Evolutionary conservation across 169 alveolate genomes (phyloP).

Genomic region (Plasmodium reichenowi): DNA sequence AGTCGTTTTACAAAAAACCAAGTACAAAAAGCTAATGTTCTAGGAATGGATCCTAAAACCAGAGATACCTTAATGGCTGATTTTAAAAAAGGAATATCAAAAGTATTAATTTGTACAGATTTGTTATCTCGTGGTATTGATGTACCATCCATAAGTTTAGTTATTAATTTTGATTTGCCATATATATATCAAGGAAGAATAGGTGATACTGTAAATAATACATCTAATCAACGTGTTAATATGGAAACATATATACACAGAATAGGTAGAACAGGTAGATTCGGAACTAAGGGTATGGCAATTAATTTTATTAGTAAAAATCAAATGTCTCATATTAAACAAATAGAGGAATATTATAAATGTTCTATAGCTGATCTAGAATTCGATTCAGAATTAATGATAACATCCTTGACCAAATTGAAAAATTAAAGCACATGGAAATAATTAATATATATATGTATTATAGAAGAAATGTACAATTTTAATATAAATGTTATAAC

Average conservation of each 20-base stretch:
- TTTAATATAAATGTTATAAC: no score
- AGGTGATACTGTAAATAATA: slow-evolving; percentile 9
- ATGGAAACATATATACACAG: slow-evolving; percentile 96
- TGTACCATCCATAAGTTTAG: slow-evolving; percentile 96
- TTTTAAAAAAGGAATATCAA: slow-evolving; percentile 95
- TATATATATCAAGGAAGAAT: slow-evolving; percentile 82
- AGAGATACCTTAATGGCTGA: slow-evolving; percentile 97
- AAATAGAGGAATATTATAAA: slow-evolving; percentile 82
- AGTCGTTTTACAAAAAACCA: slow-evolving; percentile 72
- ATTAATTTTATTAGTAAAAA: slow-evolving; percentile 87
- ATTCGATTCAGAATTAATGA: slow-evolving; percentile 72
- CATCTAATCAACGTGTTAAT: slow-evolving; percentile 7
- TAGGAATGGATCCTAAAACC: slow-evolving; percentile 94
- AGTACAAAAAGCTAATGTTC: slow-evolving; percentile 84
- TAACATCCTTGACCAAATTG: slow-evolving; percentile 61
- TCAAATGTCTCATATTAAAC: slow-evolving; percentile 82
- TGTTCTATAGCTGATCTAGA: slow-evolving; percentile 71
- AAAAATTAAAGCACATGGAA: slow-evolving; percentile 40
- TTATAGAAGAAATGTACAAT: no score
- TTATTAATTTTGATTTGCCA: slow-evolving; percentile 96
- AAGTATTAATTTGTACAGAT: slow-evolving; percentile 98
- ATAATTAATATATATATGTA: not conserved
- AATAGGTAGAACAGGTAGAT: slow-evolving; percentile 98
- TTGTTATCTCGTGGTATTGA: slow-evolving; percentile 98
- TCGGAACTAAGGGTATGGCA: slow-evolving; percentile 97